Percentiles rank a stretch among this genome's conserved stretches.
These are phyloP conservation scores for Polyporus arcularius DNA, from an alignment of 768 basidiomycete genomes.

Conservation along the genomic window DNA sequence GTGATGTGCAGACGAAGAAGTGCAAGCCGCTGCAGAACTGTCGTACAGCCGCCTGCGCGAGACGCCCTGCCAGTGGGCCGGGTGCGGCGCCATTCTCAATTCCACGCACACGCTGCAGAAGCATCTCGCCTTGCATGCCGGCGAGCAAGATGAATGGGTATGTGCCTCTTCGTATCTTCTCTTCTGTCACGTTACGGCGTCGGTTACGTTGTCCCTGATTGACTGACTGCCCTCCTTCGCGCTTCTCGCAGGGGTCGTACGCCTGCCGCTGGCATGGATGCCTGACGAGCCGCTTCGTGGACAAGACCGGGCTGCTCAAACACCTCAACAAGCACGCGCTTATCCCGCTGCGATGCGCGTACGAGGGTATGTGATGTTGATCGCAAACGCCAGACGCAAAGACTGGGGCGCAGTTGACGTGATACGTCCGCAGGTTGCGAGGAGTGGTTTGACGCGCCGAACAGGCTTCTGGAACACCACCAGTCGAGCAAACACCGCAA, in stretches of 20 bases:
- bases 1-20: constrained; percentile 37
- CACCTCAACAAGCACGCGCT: constrained; percentile 60
- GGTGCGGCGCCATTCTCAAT: constrained; percentile 57
- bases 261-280: constrained; percentile 62
- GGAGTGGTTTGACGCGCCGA: constrained; percentile 45
- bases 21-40: constrained; percentile 46
- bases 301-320: constrained; percentile 36
- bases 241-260: constrained; percentile 35
- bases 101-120: constrained; percentile 48
- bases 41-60: constrained; percentile 50
- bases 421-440: constrained; percentile 49
- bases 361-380: constrained; percentile 44
- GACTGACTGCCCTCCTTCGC: constrained; percentile 1
- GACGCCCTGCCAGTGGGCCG: constrained; percentile 58
- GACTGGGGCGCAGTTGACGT: background rate
- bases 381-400: background rate
- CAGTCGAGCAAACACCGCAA: constrained; percentile 37
- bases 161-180: constrained; percentile 18
- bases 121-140: constrained; percentile 48
- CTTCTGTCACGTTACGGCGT: constrained; percentile 3
- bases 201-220: constrained; percentile 10
- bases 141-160: constrained; percentile 30
- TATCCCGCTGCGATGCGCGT: constrained; percentile 46
- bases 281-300: constrained; percentile 39
- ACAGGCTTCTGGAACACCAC: constrained; percentile 54